Conservation (phyloP, 345 rosid genomes). For the Diplotaxis tenuifolia region DNA sequence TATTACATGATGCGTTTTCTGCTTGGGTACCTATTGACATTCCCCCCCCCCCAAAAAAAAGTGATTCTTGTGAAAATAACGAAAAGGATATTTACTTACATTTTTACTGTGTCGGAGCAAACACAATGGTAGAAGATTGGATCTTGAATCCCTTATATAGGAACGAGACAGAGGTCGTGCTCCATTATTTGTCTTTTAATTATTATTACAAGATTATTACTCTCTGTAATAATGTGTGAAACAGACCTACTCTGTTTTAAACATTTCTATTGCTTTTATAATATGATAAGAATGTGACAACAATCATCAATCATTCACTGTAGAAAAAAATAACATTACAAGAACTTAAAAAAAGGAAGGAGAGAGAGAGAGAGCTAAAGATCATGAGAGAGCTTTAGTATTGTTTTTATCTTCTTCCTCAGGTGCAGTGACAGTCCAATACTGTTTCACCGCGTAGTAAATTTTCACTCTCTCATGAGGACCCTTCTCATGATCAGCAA, state of each 20-base stretch:
- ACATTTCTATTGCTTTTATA: too few relatives aligned
- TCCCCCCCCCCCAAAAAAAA: too few relatives aligned
- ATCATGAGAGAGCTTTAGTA: constrained; percentile 32
- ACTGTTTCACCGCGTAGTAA: constrained; percentile 65
- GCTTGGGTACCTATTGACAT: too few relatives aligned
- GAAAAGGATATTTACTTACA: not conserved
- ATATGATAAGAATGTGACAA: not conserved
- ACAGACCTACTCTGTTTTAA: not conserved
- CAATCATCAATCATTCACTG: not conserved
- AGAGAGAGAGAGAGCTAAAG: not conserved
- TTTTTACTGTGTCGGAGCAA: not conserved
- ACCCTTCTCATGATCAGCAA: constrained; percentile 74
- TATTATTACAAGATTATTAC: not conserved
- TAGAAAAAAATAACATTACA: not conserved
- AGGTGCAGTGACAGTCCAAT: constrained; percentile 63
- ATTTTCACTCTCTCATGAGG: constrained; percentile 75
- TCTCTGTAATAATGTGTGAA: not conserved
- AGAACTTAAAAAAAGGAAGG: not conserved
- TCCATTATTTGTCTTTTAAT: not conserved
- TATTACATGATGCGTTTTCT: too few relatives aligned
- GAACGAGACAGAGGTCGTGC: not conserved
- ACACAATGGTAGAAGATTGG: not conserved
- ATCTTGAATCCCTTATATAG: not conserved
- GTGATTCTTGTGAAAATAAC: too few relatives aligned
- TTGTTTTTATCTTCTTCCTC: constrained; percentile 24